phyloP scores from a whole-genome alignment of 2,329 filamentous ascomycete genomes.

The Microdochium nivale region DNA sequence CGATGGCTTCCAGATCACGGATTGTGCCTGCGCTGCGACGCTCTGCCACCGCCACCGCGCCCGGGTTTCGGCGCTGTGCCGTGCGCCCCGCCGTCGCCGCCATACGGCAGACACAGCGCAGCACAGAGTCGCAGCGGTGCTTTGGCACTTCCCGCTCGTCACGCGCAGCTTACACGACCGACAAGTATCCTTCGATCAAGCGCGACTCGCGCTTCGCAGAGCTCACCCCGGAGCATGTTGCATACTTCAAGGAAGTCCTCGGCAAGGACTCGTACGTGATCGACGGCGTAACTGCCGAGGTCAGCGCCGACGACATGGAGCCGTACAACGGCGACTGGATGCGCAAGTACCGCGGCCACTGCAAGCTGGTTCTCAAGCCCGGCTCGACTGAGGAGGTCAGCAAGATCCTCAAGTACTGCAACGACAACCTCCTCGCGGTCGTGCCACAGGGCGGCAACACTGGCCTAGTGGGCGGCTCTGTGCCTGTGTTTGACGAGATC shows the following conservation, averaged over 20 bases:
- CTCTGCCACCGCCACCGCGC: neutral
- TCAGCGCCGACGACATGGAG: slow-evolving; percentile 67
- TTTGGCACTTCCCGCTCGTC: slow-evolving; percentile 15
- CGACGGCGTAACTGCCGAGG: slow-evolving; percentile 70
- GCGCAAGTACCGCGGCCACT: slow-evolving; percentile 93
- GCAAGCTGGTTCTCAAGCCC: slow-evolving; percentile 79
- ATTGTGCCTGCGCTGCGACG: neutral
- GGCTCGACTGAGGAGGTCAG: slow-evolving; percentile 80
- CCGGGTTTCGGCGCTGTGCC: neutral
- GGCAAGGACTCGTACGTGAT: slow-evolving; percentile 72
- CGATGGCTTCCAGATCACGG: neutral
- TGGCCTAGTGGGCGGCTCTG: slow-evolving; percentile 86
- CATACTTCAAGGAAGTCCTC: slow-evolving; percentile 73
- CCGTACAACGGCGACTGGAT: slow-evolving; percentile 98
- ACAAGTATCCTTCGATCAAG: slow-evolving; percentile 77
- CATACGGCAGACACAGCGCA: neutral
- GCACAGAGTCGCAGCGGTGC: slow-evolving; percentile 8
- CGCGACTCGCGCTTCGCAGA: slow-evolving; percentile 67
- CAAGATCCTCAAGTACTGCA: slow-evolving; percentile 89
- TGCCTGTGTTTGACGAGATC: slow-evolving; percentile 97
- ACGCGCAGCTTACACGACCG: slow-evolving; percentile 68
- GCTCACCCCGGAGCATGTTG: slow-evolving; percentile 71
- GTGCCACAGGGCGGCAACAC: slow-evolving; percentile 97
- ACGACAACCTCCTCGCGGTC: slow-evolving; percentile 82
- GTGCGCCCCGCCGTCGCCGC: neutral